Evolutionary conservation across 1,284 basidiomycete genomes (phyloP), one percentile per base, ranked within the genome.

Genomic region (Naganishia albida): DNA sequence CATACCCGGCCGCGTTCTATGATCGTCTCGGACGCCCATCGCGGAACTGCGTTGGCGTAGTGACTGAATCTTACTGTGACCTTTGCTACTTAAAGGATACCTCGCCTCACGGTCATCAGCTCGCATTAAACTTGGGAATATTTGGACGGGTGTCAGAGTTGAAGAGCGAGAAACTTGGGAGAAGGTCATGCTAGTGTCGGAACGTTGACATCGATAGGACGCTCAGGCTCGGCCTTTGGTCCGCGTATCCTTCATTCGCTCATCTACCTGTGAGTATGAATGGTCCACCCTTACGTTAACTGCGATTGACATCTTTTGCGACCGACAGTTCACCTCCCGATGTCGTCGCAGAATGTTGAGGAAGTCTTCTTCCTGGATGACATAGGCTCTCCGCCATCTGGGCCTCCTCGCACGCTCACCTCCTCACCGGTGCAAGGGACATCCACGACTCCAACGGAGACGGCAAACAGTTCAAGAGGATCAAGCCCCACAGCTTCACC

Each of bases 341-440:
- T 60, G 57, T 50, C 57, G 20, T 60, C 57, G 15, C 57, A 60
- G 40, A 60, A 38, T 28, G 49, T 34, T 39, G 57, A 60, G 20
- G 57, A 42, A 49, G 57, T 60, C 7, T 60, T 60, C 34, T 60
- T 60, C 34, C 46, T 60, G n/a, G 57, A 60, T 15, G 57, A 60
- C 18, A 40, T 60, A 16, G 57, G 57, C 20, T 60, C 57, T 7
- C 57, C 57, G 26, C 57, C 57, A 10, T 28, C 46, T 10, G 57
- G 34, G 7, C 34, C 57, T 23, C 38, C 57, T 10, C 57, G 46
- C 12, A 40, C 20, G 25, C 39, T 50, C 30, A 50, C 57, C 2
- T 60, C 57, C 15, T 59, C 56, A 48, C 56, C 56, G 8, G 43
- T 59, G 1, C 44, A 59, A 7, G 56, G 43, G 56, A 50, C 57